These are phyloP conservation scores for Ochromonadaceae sp. DNA, from an alignment of 352 stramenopile genomes.

Conservation along the genomic window DNA sequence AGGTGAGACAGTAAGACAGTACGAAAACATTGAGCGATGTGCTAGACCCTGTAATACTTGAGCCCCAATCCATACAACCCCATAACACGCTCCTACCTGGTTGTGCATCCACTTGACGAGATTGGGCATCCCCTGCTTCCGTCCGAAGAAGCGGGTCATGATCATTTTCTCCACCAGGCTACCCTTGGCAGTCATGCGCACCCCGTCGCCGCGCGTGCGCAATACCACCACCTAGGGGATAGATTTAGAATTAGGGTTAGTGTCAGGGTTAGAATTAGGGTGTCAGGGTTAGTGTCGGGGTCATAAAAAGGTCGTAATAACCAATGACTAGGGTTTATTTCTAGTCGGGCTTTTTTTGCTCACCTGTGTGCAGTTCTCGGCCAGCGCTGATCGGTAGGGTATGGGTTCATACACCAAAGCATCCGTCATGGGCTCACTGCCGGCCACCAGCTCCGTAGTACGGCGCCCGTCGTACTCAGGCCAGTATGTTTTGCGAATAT, in stretches of 20 bases:
- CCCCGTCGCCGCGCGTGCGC: slow-evolving; percentile 45
- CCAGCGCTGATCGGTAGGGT: slow-evolving; percentile 43
- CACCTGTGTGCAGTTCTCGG: slow-evolving; percentile 47
- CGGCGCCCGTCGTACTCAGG: not conserved
- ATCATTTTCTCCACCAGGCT: slow-evolving; percentile 44
- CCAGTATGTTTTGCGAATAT: slow-evolving; percentile 3
- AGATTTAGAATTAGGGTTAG: too few relatives aligned
- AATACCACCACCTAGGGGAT: slow-evolving; percentile 52
- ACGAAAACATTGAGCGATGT: too few relatives aligned
- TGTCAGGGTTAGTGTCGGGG: too few relatives aligned
- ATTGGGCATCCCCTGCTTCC: slow-evolving; percentile 39
- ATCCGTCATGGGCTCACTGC: slow-evolving; percentile 27
- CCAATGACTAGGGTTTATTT: too few relatives aligned
- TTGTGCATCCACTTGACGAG: slow-evolving; percentile 38
- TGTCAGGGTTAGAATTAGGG: too few relatives aligned
- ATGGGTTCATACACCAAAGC: slow-evolving; percentile 52
- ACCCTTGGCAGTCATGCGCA: slow-evolving; percentile 41
- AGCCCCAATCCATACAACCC: not conserved
- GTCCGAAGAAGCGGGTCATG: slow-evolving; percentile 39
- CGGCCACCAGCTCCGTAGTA: not conserved
- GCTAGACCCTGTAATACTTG: too few relatives aligned
- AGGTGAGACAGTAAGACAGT: too few relatives aligned
- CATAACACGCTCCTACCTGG: slow-evolving; percentile 16
- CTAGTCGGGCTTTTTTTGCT: too few relatives aligned
- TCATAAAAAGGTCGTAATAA: too few relatives aligned